Evolutionary conservation across 2,329 filamentous ascomycete genomes (phyloP).

Genomic region (Ustulina deusta): DNA sequence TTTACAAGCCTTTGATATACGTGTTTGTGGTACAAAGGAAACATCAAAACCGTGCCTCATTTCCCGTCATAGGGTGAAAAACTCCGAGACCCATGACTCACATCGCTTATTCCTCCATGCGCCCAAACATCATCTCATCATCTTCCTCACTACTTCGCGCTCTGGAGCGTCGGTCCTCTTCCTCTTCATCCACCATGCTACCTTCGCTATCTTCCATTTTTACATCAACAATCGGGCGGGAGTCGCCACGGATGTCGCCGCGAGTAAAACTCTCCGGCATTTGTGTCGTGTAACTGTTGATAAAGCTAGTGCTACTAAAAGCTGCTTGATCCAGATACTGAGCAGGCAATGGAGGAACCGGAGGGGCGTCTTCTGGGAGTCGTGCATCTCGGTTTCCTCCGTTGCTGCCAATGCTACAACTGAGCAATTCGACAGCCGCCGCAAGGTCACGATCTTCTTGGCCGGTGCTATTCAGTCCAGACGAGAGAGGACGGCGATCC

Average conservation of each 20-base stretch:
- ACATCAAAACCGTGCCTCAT: slow-evolving; percentile 56
- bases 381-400: slow-evolving; percentile 72
- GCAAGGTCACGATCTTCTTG: slow-evolving; percentile 90
- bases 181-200: slow-evolving; percentile 73
- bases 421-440: slow-evolving; percentile 88
- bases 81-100: slow-evolving; percentile 35
- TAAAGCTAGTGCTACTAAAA: slow-evolving; percentile 71
- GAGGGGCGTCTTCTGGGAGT: slow-evolving; percentile 80
- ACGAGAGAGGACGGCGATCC: slow-evolving; percentile 81
- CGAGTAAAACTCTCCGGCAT: slow-evolving; percentile 74
- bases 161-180: slow-evolving; percentile 69
- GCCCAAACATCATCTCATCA: slow-evolving; percentile 94
- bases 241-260: slow-evolving; percentile 69
- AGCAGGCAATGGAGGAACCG: slow-evolving; percentile 86
- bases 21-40: slow-evolving; percentile 64
- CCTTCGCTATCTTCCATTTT: slow-evolving; percentile 76
- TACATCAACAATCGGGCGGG: slow-evolving; percentile 68
- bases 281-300: slow-evolving; percentile 71
- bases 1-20: slow-evolving; percentile 57
- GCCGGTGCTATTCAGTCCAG: slow-evolving; percentile 78
- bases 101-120: slow-evolving; percentile 84
- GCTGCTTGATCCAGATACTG: slow-evolving; percentile 77
- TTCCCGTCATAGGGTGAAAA: slow-evolving; percentile 40
- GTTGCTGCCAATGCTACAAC: slow-evolving; percentile 88
- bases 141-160: slow-evolving; percentile 82